Evolutionary conservation across 345 rosid genomes (phyloP), one percentile per base, ranked within the genome.

Genomic region (Citrus medica): DNA sequence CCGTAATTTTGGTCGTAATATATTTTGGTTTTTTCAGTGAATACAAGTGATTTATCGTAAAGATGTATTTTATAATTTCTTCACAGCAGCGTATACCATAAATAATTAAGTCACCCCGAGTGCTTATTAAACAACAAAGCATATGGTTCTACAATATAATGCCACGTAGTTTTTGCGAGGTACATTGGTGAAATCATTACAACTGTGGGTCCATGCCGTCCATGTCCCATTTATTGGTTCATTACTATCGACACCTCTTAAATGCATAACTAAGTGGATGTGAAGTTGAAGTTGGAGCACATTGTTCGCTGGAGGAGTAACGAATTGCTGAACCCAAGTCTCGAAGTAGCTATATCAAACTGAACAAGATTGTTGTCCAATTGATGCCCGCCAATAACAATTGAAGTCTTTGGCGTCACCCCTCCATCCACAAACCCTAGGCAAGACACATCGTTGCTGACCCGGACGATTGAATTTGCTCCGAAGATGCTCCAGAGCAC

Each of bases 341-440:
- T 79, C 40, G 80, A 76, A 67, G 55, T 51, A 1, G 83, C 85
- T 19, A 79, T 64, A 73, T 83, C 85, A 48, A 83, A 79, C 75
- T 78, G 80, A 19, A 79, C 38, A 60, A 83, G 80, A 72, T 79
- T 83, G 69, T 83, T 48, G 65, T 83, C 79, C 76, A 80, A 51
- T 12, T 78, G 82, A 67, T 75, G 69, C 63, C 80, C 81, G 25
- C 84, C 82, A 14, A 81, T 42, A 3, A 76, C 82, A 37, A 81
- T 75, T 8, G 83, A 76, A 21, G 80, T 80, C 51, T 73, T 67
- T 0, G 80, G 80, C n/a, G 68, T 62, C 30, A 58, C 65, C 13
- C 83, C 81, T 17, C 83, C 85, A 14, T 83, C 66, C 28, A 77
- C 67, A n/a, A 77, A 58, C 25, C 68, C 80, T 2, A 79, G 32